Evolutionary conservation across 2,329 filamentous ascomycete species (phyloP), one percentile per base, ranked within the genome.

Genomic region (Fusarium sambucinum): DNA sequence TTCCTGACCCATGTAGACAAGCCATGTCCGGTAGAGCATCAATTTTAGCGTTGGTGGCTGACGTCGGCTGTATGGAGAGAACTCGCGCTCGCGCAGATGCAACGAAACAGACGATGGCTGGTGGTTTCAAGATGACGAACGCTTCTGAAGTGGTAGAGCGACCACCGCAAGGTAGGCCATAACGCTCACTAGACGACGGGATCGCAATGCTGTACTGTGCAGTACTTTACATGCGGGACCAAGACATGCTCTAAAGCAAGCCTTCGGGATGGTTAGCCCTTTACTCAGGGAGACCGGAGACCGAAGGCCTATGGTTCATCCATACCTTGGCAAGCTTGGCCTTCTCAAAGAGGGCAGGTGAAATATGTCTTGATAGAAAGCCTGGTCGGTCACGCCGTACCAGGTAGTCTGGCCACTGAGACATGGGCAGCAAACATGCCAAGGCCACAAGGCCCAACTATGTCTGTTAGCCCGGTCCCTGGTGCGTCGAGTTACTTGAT

Each of bases 381-480:
- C 19, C 11, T 48, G 6, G 45, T 17, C 30, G 45, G 30, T 48
- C 19, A 32, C 33, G 29, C 29, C 30, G 45, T 33, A 17, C 45
- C 45, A 25, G 29, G 40, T 35, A 48, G n/a, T 14, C 11, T 25
- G n/a, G 21, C 30, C 45, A 17, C 16, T 50, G 47, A 50, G 23
- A 50, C 47, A 50, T 21, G 33, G 17, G 14, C 27, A n/a, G 23
- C 32, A 50, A 50, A 27, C 47, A 50, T 45, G 42, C 47, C 47
- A 50, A 50, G 47, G 8, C 23, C 10, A 9, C 33, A n/a, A 27
- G 47, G 8, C 13, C 17, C 9, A 50, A 38, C 30, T 27, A n/a
- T 38, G 17, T 13, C 9, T 50, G 13, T 37, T 38, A 50, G 47
- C 47, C 47, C 17, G 47, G 32, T 38, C 5, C 47, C 32, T 29